A percentile compares a stretch with the other conserved stretches of the same genome.
phyloP scores from a whole-genome alignment of 805 yeast genomes.

The Ogataea nonfermentans region DNA sequence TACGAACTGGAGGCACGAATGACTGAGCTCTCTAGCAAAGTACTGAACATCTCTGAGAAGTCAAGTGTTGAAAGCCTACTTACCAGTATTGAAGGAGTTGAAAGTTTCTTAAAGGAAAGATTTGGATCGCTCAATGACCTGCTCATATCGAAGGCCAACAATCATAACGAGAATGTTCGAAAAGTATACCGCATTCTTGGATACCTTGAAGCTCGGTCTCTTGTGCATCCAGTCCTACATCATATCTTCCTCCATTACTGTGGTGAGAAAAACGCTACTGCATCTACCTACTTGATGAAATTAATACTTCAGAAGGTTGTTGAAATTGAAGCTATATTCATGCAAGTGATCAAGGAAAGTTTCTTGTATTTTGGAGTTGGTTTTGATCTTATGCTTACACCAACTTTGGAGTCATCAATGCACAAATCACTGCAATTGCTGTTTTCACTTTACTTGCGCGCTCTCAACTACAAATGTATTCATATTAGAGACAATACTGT shows the following conservation, averaged over 20 bases:
- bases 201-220: constrained; percentile 31
- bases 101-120: constrained; percentile 29
- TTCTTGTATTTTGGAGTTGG: constrained; percentile 33
- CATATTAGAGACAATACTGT: constrained; percentile 1
- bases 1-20: constrained; percentile 32
- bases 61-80: constrained; percentile 40
- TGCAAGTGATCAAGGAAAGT: constrained; percentile 34
- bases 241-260: constrained; percentile 44
- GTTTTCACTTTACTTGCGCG: constrained; percentile 30
- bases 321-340: constrained; percentile 38
- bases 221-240: constrained; percentile 40
- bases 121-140: constrained; percentile 33
- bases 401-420: constrained; percentile 35
- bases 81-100: constrained; percentile 36
- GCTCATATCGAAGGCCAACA: constrained; percentile 25
- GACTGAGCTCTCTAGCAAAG: constrained; percentile 35
- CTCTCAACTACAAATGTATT: constrained; percentile 28
- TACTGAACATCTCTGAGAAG: constrained; percentile 40
- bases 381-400: constrained; percentile 40
- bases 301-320: constrained; percentile 33
- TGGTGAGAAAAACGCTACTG: constrained; percentile 29
- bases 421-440: constrained; percentile 38
- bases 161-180: constrained; percentile 22
- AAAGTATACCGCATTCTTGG: constrained; percentile 24
- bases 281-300: constrained; percentile 39